These are phyloP conservation scores for Leccinum disarticulatum DNA, from an alignment of 768 basidiomycete genomes.

Conservation along the genomic window DNA sequence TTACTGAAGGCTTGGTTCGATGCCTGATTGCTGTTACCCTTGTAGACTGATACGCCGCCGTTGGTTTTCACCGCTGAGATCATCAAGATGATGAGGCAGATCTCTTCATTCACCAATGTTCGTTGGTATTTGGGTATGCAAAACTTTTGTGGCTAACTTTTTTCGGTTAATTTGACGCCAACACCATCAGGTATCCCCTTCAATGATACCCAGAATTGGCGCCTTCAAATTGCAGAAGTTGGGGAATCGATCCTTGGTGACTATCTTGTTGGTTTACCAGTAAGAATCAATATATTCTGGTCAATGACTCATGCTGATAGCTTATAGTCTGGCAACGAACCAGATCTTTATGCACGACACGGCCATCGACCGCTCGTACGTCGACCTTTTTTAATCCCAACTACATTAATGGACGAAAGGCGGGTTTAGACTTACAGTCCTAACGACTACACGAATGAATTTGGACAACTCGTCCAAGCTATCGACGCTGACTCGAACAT, in stretches of 20 bases:
- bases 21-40: background rate
- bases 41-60: constrained; percentile 27
- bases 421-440: constrained; percentile 24
- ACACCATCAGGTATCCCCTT: constrained; percentile 52
- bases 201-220: constrained; percentile 57
- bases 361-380: constrained; percentile 31
- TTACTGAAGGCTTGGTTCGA: background rate
- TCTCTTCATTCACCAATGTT: constrained; percentile 57
- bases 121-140: constrained; percentile 60
- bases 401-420: background rate
- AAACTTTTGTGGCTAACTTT: background rate
- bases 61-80: constrained; percentile 64
- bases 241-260: constrained; percentile 64
- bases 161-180: constrained; percentile 12
- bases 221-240: constrained; percentile 53
- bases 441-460: constrained; percentile 51
- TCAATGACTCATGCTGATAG: background rate
- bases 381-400: background rate
- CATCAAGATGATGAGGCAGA: constrained; percentile 61
- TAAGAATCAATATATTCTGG: background rate
- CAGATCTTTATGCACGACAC: constrained; percentile 64
- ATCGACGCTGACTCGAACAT: constrained; percentile 41
- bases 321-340: constrained; percentile 70
- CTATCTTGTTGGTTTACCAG: constrained; percentile 57
- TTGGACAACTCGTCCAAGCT: constrained; percentile 46